Base-by-base conservation (phyloP, 768 basidiomycete genomes). In the Amanita thiersii region DNA sequence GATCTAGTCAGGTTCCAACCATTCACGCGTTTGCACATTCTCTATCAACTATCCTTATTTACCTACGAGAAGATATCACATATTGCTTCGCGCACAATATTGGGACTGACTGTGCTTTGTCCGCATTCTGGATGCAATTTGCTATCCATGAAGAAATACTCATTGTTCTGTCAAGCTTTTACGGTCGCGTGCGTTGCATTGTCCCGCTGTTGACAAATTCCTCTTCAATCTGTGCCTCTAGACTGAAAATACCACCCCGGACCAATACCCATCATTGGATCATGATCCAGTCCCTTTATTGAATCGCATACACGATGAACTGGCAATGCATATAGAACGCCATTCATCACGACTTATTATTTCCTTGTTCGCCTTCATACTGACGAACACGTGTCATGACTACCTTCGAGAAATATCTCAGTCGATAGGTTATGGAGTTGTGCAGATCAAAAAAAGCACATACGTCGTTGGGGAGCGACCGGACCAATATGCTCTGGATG, bases 1-100 rank as follows among this genome's bases (percentile, higher is more conserved):
- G 75, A 48, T 68, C 63, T 45, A 57, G 64, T 6, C 63, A 57
- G 33, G 66, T 69, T 44, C 67, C 80, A 4, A 75, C 76, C 6
- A 62, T 77, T 11, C 75, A 84, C 52, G 77, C 85, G 2, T 79
- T 86, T 48, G 70, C 73, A 0, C 81, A 87, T 54, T 67, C 75
- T 0, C 61, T 86, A 3, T 75, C 80, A 2, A 73, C 73, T 0
- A 63, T 74, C 2, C 59, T 83, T 1, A 56, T 61, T 3, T 72
- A 66, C 48, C 54, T 84, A 24, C 72, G 77, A n/a, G 60, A 68
- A 14, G 53, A 51, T 2, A 55, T 82, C 9, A 58, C 68, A 18
- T 44, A 50, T 25, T 63, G 64, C 38, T 65, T 70, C 0, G 68
- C 72, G 1, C 59, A 54, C 10, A 43, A 57, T 12, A 47, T 52